Conservation (phyloP, 306 rosid genomes). For the Medicago lupulina region DNA sequence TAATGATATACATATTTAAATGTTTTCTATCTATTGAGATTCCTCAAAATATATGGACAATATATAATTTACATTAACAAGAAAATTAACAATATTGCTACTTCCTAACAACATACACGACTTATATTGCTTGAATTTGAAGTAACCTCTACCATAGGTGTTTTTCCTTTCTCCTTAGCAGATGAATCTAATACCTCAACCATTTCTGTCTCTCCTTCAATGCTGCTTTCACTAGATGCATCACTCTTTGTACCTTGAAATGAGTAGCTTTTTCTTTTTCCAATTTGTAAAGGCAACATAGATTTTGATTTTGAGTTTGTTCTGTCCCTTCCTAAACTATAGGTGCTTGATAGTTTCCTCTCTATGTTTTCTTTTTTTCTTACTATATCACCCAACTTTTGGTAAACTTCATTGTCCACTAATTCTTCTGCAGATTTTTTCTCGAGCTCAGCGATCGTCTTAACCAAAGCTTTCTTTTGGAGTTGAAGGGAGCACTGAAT, state of each 20-base stretch:
- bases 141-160: slow-evolving; percentile 26
- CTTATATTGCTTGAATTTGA: slow-evolving; percentile 28
- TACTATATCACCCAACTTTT: slow-evolving; percentile 49
- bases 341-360: slow-evolving; percentile 69
- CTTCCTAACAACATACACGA: too few relatives aligned
- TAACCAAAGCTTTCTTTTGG: slow-evolving; percentile 67
- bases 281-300: slow-evolving; percentile 59
- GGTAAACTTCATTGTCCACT: slow-evolving; percentile 46
- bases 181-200: slow-evolving; percentile 42
- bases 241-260: slow-evolving; percentile 57
- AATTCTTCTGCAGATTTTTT: slow-evolving; percentile 54
- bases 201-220: slow-evolving; percentile 49
- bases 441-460: slow-evolving; percentile 62
- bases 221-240: slow-evolving; percentile 49
- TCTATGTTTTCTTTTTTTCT: slow-evolving; percentile 61
- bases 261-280: slow-evolving; percentile 53
- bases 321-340: slow-evolving; percentile 71
- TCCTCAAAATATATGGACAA: too few relatives aligned
- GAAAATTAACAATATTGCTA: too few relatives aligned
- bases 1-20: too few relatives aligned
- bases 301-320: slow-evolving; percentile 44
- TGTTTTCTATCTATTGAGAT: too few relatives aligned
- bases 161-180: slow-evolving; percentile 42
- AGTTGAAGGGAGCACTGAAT: slow-evolving; percentile 66
- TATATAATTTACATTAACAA: too few relatives aligned